Conservation (phyloP, 164 flowering plant species). For the Nymphaea colorata region DNA sequence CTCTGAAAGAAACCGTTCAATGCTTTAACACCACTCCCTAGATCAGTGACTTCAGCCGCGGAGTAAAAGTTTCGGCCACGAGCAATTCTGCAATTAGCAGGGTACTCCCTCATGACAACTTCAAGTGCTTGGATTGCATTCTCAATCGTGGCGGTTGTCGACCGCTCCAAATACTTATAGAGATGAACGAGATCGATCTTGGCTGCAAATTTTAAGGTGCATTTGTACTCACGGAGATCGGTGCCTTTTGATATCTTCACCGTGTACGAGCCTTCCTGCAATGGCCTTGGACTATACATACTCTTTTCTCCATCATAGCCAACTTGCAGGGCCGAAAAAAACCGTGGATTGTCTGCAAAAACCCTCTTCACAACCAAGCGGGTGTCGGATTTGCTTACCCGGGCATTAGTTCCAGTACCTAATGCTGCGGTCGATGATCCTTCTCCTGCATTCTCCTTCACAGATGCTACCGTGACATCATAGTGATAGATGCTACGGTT, state of each 20-base stretch:
- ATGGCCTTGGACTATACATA: slow-evolving; percentile 38
- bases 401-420: slow-evolving; percentile 12
- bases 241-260: slow-evolving; percentile 35
- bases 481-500: slow-evolving; percentile 25
- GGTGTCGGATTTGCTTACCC: slow-evolving; percentile 22
- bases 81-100: slow-evolving; percentile 19
- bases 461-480: slow-evolving; percentile 28
- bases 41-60: background rate
- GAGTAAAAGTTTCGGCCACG: slow-evolving; percentile 40
- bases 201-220: slow-evolving; percentile 36
- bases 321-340: slow-evolving; percentile 20
- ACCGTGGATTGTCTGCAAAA: slow-evolving; percentile 10
- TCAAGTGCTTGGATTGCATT: slow-evolving; percentile 65
- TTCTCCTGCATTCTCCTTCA: background rate
- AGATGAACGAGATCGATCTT: slow-evolving; percentile 27
- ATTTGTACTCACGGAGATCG: slow-evolving; percentile 15
- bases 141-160: slow-evolving; percentile 24
- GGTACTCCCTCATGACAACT: slow-evolving; percentile 64
- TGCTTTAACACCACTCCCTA: slow-evolving; percentile 37
- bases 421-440: background rate
- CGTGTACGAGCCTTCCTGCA: slow-evolving; percentile 33
- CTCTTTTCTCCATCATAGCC: slow-evolving; percentile 64
- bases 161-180: slow-evolving; percentile 30
- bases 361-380: slow-evolving; percentile 23
- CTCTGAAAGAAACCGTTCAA: slow-evolving; percentile 47